phyloP scores from a whole-genome alignment of 2,329 filamentous ascomycete genomes.

The Talaromyces pinophilus region DNA sequence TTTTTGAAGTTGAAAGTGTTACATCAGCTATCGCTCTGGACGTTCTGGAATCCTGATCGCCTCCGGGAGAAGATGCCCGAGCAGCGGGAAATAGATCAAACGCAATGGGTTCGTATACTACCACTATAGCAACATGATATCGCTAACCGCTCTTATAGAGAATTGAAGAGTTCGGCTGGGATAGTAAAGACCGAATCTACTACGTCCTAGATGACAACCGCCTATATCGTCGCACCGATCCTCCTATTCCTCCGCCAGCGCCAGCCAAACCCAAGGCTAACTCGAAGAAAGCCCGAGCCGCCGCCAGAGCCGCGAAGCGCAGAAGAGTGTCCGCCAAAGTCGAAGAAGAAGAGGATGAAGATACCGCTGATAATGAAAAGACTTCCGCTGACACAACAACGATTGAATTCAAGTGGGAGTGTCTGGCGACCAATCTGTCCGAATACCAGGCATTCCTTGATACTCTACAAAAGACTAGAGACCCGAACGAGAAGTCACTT shows the following conservation, averaged over 20 bases:
- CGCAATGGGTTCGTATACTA: constrained; percentile 68
- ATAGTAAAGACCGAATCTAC: constrained; percentile 81
- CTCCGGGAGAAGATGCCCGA: constrained; percentile 85
- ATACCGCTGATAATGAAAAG: constrained; percentile 38
- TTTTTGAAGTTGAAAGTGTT: constrained; percentile 77
- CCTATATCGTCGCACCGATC: constrained; percentile 83
- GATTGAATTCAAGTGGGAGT: constrained; percentile 84
- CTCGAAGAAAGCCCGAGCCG: constrained; percentile 65
- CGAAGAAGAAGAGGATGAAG: constrained; percentile 50
- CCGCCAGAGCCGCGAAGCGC: constrained; percentile 69
- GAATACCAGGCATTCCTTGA: constrained; percentile 74
- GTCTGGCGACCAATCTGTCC: constrained; percentile 75
- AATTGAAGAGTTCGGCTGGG: constrained; percentile 67
- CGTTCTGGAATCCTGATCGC: constrained; percentile 81
- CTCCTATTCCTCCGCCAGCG: constrained; percentile 60
- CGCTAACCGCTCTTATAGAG: constrained; percentile 38
- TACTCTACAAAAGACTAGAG: constrained; percentile 71
- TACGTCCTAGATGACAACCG: constrained; percentile 93
- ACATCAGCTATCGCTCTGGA: constrained; percentile 87
- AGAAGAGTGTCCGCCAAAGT: constrained; percentile 54
- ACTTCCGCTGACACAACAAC: constrained; percentile 61
- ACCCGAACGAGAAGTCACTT: constrained; percentile 81
- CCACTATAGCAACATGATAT: neutral
- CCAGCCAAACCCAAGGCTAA: constrained; percentile 64
- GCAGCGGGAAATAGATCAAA: constrained; percentile 76